These are phyloP conservation scores for Rubroshorea leprosula DNA, from an alignment of 345 rosid genomes.

Conservation along the genomic window DNA sequence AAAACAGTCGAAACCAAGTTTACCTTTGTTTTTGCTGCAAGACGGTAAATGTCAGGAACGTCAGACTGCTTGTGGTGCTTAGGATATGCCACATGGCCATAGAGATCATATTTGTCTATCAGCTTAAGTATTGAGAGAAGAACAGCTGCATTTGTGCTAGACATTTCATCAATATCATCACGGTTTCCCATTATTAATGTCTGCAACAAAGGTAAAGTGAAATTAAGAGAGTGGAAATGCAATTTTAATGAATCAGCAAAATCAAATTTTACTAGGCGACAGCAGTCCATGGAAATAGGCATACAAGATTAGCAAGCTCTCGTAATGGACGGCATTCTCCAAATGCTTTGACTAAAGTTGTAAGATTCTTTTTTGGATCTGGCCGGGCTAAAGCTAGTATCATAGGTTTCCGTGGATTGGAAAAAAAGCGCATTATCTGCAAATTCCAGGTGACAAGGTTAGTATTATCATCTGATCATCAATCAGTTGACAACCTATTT, in stretches of 20 bases:
- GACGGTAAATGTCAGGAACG: constrained; percentile 10
- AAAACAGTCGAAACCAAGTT: too few species aligned
- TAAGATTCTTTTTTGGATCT: constrained; percentile 79
- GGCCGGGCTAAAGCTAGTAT: constrained; percentile 84
- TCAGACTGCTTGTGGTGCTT: constrained; percentile 79
- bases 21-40: too few species aligned
- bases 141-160: too few species aligned
- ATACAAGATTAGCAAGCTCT: constrained; percentile 25
- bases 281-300: too few species aligned
- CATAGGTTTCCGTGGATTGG: constrained; percentile 79
- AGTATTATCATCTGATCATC: background rate
- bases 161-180: too few species aligned
- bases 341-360: constrained; percentile 78
- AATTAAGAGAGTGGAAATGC: too few species aligned
- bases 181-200: too few species aligned
- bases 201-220: too few species aligned
- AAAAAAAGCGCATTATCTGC: constrained; percentile 81
- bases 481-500: background rate
- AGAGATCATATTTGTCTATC: too few species aligned
- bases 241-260: too few species aligned
- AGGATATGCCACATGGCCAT: constrained; percentile 40
- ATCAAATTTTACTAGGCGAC: too few species aligned
- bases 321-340: constrained; percentile 45
- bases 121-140: too few species aligned
- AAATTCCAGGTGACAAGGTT: constrained; percentile 13